Conservation (phyloP, 2,329 filamentous ascomycete species). For the Scolecobasidium constrictum region DNA sequence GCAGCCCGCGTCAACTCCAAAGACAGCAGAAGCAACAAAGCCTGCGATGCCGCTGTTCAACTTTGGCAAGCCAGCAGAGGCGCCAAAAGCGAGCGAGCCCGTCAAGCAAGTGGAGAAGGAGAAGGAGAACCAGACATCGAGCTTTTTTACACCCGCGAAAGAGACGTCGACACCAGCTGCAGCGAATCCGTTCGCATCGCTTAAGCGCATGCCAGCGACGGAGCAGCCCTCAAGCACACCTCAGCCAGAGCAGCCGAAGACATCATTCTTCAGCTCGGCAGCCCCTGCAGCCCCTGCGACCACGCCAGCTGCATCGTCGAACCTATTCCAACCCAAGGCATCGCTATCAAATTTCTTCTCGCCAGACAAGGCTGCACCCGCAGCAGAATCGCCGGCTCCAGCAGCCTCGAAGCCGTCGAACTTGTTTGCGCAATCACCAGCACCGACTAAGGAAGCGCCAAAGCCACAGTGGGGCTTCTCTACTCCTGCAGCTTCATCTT, state of each 20-base stretch:
- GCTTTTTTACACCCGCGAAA: not conserved
- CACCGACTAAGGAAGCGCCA: no score
- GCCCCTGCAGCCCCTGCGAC: not conserved
- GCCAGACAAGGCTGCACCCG: not conserved
- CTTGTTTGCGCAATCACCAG: not conserved
- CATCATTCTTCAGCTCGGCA: not conserved
- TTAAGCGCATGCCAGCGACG: not conserved
- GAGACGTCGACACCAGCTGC: not conserved
- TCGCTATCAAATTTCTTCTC: not conserved
- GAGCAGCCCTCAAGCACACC: not conserved
- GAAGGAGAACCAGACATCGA: conserved; percentile 1
- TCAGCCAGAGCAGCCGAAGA: not conserved
- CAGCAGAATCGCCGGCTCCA: not conserved
- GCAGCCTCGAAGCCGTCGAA: not conserved
- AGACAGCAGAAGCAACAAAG: not conserved
- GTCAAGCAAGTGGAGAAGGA: not conserved
- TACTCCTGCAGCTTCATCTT: not conserved
- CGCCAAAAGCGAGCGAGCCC: not conserved
- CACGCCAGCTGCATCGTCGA: not conserved
- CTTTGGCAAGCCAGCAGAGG: not conserved
- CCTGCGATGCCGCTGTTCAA: not conserved
- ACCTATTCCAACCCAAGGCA: not conserved
- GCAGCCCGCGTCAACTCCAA: conserved; percentile 1
- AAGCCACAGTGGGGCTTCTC: not conserved
- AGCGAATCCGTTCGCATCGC: conserved; percentile 6